Evolutionary conservation across 2,329 filamentous ascomycete species (phyloP).

Genomic region (Penicillium paneum): DNA sequence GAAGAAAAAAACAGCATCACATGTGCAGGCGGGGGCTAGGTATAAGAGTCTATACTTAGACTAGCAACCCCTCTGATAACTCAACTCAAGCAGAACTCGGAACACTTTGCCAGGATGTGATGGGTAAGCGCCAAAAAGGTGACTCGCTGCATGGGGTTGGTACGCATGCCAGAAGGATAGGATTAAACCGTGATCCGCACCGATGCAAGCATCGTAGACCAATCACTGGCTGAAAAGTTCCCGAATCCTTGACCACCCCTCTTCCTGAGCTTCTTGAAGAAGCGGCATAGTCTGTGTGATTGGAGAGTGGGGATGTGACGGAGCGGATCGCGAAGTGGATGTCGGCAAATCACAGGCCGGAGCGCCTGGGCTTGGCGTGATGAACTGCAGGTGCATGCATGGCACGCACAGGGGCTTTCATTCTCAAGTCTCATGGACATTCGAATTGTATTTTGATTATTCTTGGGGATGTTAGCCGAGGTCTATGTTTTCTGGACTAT

Average conservation of each 20-base stretch:
- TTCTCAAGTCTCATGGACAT: slow-evolving; percentile 12
- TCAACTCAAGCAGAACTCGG: neutral
- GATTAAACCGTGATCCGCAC: slow-evolving; percentile 18
- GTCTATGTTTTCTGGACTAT: neutral
- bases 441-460: slow-evolving; percentile 7
- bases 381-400: slow-evolving; percentile 18
- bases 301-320: slow-evolving; percentile 21
- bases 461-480: neutral
- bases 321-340: slow-evolving; percentile 18
- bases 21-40: slow-evolving; percentile 9
- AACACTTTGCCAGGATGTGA: slow-evolving; percentile 10
- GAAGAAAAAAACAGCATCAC: slow-evolving; percentile 9
- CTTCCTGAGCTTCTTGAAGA: slow-evolving; percentile 16
- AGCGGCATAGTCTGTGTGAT: slow-evolving; percentile 13
- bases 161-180: slow-evolving; percentile 8
- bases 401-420: slow-evolving; percentile 13
- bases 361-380: slow-evolving; percentile 20
- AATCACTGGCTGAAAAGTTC: slow-evolving; percentile 8
- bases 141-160: slow-evolving; percentile 12
- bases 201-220: slow-evolving; percentile 12
- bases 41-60: slow-evolving; percentile 22
- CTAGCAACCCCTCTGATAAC: slow-evolving; percentile 6
- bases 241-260: slow-evolving; percentile 9
- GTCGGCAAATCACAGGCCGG: slow-evolving; percentile 17
- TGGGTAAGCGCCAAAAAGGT: slow-evolving; percentile 16